Evolutionary conservation across 768 basidiomycete species (phyloP).

Genomic region (Serendipita indica): DNA sequence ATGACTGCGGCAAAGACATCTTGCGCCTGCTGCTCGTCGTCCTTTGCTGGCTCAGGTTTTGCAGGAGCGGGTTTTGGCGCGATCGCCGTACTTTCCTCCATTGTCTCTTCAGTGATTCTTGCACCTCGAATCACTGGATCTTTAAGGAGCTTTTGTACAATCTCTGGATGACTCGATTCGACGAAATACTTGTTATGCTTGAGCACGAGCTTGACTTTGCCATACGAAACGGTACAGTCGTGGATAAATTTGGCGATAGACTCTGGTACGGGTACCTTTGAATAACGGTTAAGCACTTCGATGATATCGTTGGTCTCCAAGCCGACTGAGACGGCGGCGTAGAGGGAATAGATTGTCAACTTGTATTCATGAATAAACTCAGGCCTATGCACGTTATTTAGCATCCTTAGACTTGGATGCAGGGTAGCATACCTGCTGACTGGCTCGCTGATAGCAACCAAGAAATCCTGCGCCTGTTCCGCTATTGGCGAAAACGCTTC

Average conservation of each 20-base stretch:
- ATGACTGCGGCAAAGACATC: conserved; percentile 90
- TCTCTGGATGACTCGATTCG: conserved; percentile 90
- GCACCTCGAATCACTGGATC: conserved; percentile 77
- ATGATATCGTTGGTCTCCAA: conserved; percentile 97
- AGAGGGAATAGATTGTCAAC: conserved; percentile 92
- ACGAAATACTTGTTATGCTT: conserved; percentile 98
- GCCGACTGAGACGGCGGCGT: conserved; percentile 97
- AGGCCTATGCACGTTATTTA: conserved; percentile 42
- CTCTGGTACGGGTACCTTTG: conserved; percentile 85
- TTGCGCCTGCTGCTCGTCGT: conserved; percentile 10
- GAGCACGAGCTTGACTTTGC: conserved; percentile 94
- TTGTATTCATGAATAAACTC: conserved; percentile 99
- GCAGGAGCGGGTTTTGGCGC: neutral
- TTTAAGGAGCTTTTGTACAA: conserved; percentile 72
- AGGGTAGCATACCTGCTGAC: conserved; percentile 75
- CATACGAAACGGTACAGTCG: conserved; percentile 88
- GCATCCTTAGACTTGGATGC: conserved; percentile 19
- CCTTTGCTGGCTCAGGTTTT: conserved; percentile 13
- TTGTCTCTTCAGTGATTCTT: conserved; percentile 36
- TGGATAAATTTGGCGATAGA: conserved; percentile 76
- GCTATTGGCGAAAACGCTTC: conserved; percentile 97
- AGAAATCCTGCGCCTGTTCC: conserved; percentile 95
- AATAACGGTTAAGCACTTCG: conserved; percentile 41
- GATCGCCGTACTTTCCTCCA: neutral
- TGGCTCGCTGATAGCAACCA: conserved; percentile 95